A percentile compares a stretch with the other conserved stretches of the same genome.
phyloP scores from a whole-genome alignment of 192 early-diverging fungal species.

The Rhizophagus sp. region DNA sequence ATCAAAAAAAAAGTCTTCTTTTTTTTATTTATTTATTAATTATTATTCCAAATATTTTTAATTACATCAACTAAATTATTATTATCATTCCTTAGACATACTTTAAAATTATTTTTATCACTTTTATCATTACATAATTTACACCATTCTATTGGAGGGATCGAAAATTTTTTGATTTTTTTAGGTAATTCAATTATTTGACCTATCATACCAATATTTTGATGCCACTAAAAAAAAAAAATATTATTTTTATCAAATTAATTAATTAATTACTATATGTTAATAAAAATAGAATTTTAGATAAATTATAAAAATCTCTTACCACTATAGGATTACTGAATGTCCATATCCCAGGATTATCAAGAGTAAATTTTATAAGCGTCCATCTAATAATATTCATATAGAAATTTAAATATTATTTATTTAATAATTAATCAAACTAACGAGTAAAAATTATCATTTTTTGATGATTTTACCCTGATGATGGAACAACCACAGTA shows the following conservation, averaged over 20 bases:
- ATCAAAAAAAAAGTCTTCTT: too few species aligned
- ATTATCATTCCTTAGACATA: not conserved
- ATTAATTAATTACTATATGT: not conserved
- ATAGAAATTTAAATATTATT: not conserved
- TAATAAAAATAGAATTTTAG: not conserved
- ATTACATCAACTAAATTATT: not conserved
- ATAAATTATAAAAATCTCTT: not conserved
- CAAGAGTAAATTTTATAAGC: not conserved
- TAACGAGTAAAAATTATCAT: not conserved
- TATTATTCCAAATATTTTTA: not conserved
- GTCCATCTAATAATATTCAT: not conserved
- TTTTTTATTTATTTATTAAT: not conserved
- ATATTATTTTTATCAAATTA: not conserved
- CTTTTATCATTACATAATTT: not conserved
- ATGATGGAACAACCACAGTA: constrained; percentile 35
- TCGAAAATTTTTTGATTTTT: not conserved
- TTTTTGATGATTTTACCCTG: not conserved
- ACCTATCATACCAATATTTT: not conserved
- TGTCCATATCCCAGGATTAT: not conserved
- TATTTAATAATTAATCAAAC: not conserved
- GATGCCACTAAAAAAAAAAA: not conserved
- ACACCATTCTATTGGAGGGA: not conserved
- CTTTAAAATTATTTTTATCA: not conserved
- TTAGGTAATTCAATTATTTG: not conserved
- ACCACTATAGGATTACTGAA: constrained; percentile 5